Evolutionary conservation across 2,329 filamentous ascomycete genomes (phyloP).

Genomic region (Talaromyces funiculosus): DNA sequence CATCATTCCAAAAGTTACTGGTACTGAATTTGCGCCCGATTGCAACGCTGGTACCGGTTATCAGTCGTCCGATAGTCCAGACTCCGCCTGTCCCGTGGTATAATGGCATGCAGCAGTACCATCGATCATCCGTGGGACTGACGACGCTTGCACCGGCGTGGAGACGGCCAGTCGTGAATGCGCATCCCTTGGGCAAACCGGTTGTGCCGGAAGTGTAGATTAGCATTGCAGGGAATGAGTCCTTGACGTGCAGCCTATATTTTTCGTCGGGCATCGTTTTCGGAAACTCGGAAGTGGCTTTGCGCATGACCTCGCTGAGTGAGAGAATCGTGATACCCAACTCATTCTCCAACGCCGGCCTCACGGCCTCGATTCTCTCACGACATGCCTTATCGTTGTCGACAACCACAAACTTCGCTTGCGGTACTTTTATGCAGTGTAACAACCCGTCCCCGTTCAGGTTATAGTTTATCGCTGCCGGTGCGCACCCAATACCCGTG

Average conservation of each 20-base stretch:
- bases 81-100: slow-evolving; percentile 72
- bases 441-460: slow-evolving; percentile 58
- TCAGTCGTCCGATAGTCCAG: slow-evolving; percentile 50
- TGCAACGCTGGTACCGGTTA: slow-evolving; percentile 43
- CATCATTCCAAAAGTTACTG: slow-evolving; percentile 65
- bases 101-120: slow-evolving; percentile 71
- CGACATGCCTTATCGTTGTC: slow-evolving; percentile 51
- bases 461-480: slow-evolving; percentile 67
- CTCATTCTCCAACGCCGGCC: slow-evolving; percentile 45
- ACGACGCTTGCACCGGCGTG: slow-evolving; percentile 34
- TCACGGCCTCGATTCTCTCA: slow-evolving; percentile 52
- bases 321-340: slow-evolving; percentile 55
- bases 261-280: slow-evolving; percentile 51
- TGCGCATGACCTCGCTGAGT: slow-evolving; percentile 27
- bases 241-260: slow-evolving; percentile 49
- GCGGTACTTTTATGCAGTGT: slow-evolving; percentile 59
- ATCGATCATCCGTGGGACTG: slow-evolving; percentile 48
- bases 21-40: slow-evolving; percentile 55
- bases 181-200: slow-evolving; percentile 66
- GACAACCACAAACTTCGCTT: slow-evolving; percentile 53
- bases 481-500: slow-evolving; percentile 61
- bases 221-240: slow-evolving; percentile 54
- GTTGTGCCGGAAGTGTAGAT: slow-evolving; percentile 76
- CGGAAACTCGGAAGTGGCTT: slow-evolving; percentile 42
- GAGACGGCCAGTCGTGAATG: slow-evolving; percentile 51